Base-by-base conservation (phyloP, 768 basidiomycete genomes). In the Infundibulicybe gibba region DNA sequence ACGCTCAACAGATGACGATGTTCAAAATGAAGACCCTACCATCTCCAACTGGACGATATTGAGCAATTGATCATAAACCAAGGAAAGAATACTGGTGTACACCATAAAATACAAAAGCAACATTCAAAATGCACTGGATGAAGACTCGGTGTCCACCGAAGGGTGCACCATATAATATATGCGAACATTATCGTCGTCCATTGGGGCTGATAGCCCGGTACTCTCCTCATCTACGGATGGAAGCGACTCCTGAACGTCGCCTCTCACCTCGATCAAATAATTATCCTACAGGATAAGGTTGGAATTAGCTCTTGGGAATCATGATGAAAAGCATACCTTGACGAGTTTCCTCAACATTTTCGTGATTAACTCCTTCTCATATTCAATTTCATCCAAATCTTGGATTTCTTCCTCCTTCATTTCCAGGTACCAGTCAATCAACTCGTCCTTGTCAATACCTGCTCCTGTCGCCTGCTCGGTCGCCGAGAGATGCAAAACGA, bases 381-480 rank as follows among this genome's bases (percentile, higher is more conserved):
- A 87, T 55, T 97, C 93, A 14, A 97, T 68, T 57, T 94, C 85
- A 45, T 94, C 92, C 5, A 92, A 77, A 44, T 87, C 84, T 52
- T 85, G 79, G 33, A 98, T 70, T 51, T 93, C 87, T 8, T 74
- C 71, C 64, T 99, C 97, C 63, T 83, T 87, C 53, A 80, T 67
- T 69, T 99, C 97, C 46, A 98, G 77, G 61, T 97, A 98, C 94
- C 93, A 95, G 61, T 95, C 92, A 52, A 95, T 87, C 46, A 99
- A 75, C 56, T 97, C 94, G 54, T 95, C 93, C 39, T 86, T 77
- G 57, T 93, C 89, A 34, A 95, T 68, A 2, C 94, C 94, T 44
- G 67, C 73, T 15, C 85, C 86, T 0, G 80, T 85, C 56, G 82
- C 79, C 20, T 78, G 74, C 68, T 99, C 97, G 11, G 82, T 71